These are phyloP conservation scores for Solanum corneliomulleri DNA, from an alignment of 257 asterid species.

Conservation along the genomic window DNA sequence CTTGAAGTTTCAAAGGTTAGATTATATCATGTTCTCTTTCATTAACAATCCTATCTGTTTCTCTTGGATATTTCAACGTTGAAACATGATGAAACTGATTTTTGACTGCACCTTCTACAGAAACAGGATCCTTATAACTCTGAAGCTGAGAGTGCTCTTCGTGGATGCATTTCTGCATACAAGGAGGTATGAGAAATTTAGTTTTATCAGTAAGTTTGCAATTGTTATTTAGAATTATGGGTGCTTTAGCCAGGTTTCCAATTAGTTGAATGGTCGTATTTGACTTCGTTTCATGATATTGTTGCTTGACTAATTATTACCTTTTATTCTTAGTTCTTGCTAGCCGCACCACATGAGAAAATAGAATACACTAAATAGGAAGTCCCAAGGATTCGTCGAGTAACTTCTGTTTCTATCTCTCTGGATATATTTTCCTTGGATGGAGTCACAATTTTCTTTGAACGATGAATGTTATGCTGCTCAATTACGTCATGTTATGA, in stretches of 20 bases:
- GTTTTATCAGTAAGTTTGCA: neutral
- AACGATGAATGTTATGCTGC: neutral
- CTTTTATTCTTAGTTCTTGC: neutral
- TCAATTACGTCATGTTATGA: neutral
- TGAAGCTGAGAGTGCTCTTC: slow-evolving; percentile 41
- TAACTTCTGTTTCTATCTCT: neutral
- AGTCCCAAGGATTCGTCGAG: neutral
- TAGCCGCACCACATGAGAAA: neutral
- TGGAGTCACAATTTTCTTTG: neutral
- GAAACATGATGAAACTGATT: neutral
- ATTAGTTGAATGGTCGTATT: neutral
- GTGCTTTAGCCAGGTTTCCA: neutral
- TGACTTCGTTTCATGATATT: neutral
- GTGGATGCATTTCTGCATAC: slow-evolving; percentile 57
- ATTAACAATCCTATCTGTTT: neutral
- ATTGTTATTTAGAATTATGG: neutral
- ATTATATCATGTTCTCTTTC: neutral
- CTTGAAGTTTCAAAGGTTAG: slow-evolving; percentile 40
- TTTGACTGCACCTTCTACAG: neutral
- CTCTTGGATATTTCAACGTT: neutral
- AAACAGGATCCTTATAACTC: slow-evolving; percentile 23
- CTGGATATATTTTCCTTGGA: neutral
- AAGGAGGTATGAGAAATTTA: slow-evolving; percentile 41
- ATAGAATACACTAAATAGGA: neutral
- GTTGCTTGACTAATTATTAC: neutral